These are phyloP conservation scores for Ciborinia camelliae DNA, from an alignment of 2,329 filamentous ascomycete species.

Conservation along the genomic window DNA sequence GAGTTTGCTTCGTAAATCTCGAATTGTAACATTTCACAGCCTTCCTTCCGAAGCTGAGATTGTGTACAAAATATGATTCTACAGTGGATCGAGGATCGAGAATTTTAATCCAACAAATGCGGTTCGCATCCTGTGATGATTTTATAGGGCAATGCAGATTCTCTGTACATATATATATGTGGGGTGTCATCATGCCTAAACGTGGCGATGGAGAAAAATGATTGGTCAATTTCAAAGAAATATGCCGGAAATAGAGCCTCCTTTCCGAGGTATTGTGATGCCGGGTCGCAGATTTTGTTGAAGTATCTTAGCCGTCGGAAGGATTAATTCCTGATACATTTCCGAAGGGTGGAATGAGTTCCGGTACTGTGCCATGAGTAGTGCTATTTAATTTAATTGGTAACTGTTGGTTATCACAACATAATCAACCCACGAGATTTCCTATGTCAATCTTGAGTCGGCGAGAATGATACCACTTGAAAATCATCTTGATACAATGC, in stretches of 20 bases:
- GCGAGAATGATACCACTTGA: not conserved
- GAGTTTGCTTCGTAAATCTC: not conserved
- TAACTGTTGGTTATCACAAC: not conserved
- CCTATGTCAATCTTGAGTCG: not conserved
- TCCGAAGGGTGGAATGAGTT: not conserved
- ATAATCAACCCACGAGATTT: not conserved
- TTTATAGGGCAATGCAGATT: not conserved
- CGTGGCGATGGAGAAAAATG: not conserved
- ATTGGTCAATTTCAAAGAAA: not conserved
- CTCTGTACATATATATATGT: not conserved
- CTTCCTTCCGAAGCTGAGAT: not conserved
- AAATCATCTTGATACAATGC: not conserved
- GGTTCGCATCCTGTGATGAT: not conserved
- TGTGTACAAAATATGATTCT: not conserved
- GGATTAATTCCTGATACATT: not conserved
- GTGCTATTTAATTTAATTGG: not conserved
- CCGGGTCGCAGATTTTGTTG: not conserved
- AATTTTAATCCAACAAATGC: not conserved
- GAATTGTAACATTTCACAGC: not conserved
- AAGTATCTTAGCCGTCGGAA: slow-evolving; percentile 8
- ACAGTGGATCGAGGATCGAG: not conserved
- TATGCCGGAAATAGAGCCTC: not conserved
- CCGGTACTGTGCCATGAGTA: not conserved
- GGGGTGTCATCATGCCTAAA: slow-evolving; percentile 1
- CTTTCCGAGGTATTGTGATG: not conserved